phyloP scores from a whole-genome alignment of 1,139 yeast genomes.

The Ogataea hybrid region DNA sequence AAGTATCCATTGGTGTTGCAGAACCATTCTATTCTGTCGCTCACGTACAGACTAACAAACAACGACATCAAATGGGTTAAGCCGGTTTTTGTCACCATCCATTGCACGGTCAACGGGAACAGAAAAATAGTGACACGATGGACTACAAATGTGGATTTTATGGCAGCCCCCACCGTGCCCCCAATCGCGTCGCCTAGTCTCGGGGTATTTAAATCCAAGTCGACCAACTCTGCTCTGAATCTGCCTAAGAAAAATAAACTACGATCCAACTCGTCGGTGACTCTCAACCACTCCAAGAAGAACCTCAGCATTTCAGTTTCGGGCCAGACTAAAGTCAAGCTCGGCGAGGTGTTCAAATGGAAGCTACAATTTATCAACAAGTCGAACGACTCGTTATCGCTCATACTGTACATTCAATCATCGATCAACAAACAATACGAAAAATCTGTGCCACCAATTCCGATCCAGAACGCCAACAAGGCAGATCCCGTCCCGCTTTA shows the following conservation, averaged over 20 bases:
- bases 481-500: conserved; percentile 30
- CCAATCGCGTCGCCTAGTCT: conserved; percentile 19
- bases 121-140: conserved; percentile 51
- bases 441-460: conserved; percentile 36
- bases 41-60: conserved; percentile 45
- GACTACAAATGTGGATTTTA: conserved; percentile 60
- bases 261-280: conserved; percentile 40
- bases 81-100: conserved; percentile 37
- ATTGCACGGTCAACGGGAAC: conserved; percentile 25
- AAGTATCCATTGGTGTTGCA: conserved; percentile 33
- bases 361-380: conserved; percentile 66
- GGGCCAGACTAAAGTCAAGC: conserved; percentile 57
- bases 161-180: conserved; percentile 41
- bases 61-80: conserved; percentile 34
- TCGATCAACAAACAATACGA: conserved; percentile 33
- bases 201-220: conserved; percentile 17
- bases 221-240: conserved; percentile 17
- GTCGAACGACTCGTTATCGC: conserved; percentile 43
- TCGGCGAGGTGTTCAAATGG: conserved; percentile 66
- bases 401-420: conserved; percentile 35
- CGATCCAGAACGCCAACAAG: conserved; percentile 23
- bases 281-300: conserved; percentile 30
- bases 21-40: conserved; percentile 35
- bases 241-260: conserved; percentile 23
- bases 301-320: conserved; percentile 60